Base-by-base conservation (phyloP, 768 basidiomycete genomes). In the Naganishia vaughanmartiniae region DNA sequence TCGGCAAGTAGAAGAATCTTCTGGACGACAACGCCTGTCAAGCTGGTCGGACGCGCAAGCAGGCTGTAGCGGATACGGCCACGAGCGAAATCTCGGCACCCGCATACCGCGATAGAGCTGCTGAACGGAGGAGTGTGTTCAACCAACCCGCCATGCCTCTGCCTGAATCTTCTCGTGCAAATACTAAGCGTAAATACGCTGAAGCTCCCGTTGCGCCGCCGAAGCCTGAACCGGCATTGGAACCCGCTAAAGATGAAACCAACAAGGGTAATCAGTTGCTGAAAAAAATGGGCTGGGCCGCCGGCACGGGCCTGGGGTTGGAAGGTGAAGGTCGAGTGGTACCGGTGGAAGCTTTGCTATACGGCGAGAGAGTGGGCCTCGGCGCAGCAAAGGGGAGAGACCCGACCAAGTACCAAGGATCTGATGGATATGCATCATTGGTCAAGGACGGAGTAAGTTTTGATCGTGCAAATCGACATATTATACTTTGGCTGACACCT, bases 271-370 rank as follows among this genome's bases (percentile, higher is more conserved):
- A 94, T 78, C 93, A 92, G 77, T 79, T 99, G 69, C 81, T 98
- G 73, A 92, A 92, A 80, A 94, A 95, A 87, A 97, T 98, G 94
- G 96, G 95, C 0, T 98, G 94, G 94, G 90, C 86, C 73, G 90
- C 90, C 76, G 94, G 94, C 7, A 88, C 86, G 19, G 94, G 95
- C 0, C 82, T 98, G 48, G 95, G 95, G 0, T 85, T 87, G 9
- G 85, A 85, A 56, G 90, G 90, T 4, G 90, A 91, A 65, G 94
- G 94, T 54, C 82, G 93, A 69, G 88, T 92, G 14, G 92, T 94
- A 68, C 93, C 94, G 15, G 88, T 97, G 88, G 90, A 80, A 58
- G 89, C 84, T 0, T 73, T 77, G 55, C 87, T 96, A 57, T 97
- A 93, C 79, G 88, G 89, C 11, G 87, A 89, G 73, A 90, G 94